Evolutionary conservation across 2,329 filamentous ascomycete species (phyloP), one percentile per base, ranked within the genome.

Genomic region (Talaromyces verruculosus): DNA sequence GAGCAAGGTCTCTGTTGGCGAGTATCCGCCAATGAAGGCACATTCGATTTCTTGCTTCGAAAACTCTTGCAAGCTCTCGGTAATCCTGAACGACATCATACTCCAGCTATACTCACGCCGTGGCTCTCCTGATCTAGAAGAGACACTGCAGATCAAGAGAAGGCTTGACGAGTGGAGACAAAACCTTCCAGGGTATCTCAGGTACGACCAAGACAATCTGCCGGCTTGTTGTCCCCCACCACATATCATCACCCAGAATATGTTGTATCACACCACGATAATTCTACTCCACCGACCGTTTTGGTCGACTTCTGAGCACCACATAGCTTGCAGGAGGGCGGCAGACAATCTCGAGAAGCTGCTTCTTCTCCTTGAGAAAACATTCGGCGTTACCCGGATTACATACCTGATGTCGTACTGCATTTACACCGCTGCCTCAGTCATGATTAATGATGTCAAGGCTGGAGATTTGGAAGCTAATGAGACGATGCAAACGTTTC

Each of bases 321-420:
- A 61, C 41, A n/a, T 15, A 19, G 41, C 41, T 11, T 61, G 59
- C 25, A n/a, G 41, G 8, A 3, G 33, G 25, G 59, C 59, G 5
- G 59, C 59, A 61, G 25, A 11, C 3, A 61, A 22, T 15, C n/a
- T 61, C n/a, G 59, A 61, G 19, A 61, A 61, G 30, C 35, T 61
- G 17, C 30, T 61, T 8, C 25, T 61, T 17, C 22, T 49, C 28
- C 59, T 49, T 22, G 59, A 61, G 28, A 47, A 25, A 19, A 35
- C 59, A 17, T 61, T 61, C 22, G 59, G 59, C 6, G 49, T 61
- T 25, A 61, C 35, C 2, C 25, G 43, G n/a, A 41, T 61, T 30
- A 61, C 59, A 25, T 61, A 61, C n/a, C 41, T 61, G 1, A 61
- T 61, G 59, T n/a, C 59, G 17, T 61, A 61, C 41, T 61, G 59